Percentiles rank a stretch among this genome's conserved stretches.
Evolutionary conservation across 768 basidiomycete species (phyloP).

Genomic region (Postia placenta): DNA sequence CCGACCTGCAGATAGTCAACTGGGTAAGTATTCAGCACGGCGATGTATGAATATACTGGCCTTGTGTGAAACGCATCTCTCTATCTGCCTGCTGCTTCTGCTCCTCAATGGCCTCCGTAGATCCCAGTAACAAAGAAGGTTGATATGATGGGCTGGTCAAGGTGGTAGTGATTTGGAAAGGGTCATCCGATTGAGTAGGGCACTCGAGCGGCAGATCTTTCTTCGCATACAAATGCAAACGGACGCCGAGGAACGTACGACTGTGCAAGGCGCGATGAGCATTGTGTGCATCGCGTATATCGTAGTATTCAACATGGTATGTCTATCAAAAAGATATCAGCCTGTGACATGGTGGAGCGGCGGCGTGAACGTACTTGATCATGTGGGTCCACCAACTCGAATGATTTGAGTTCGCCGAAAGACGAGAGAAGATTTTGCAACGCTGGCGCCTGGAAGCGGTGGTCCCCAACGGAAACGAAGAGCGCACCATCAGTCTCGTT

Average conservation of each 20-base stretch:
- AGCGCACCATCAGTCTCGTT: constrained; percentile 49
- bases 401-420: constrained; percentile 28
- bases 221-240: constrained; percentile 37
- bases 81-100: neutral
- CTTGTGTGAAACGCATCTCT: constrained; percentile 1
- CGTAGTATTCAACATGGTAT: constrained; percentile 64
- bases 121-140: neutral
- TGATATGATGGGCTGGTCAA: no score
- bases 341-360: no score
- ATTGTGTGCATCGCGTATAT: constrained; percentile 48
- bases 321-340: constrained; percentile 21
- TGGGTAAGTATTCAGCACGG: neutral
- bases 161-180: neutral
- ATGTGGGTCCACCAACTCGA: constrained; percentile 11
- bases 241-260: constrained; percentile 45
- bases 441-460: constrained; percentile 13
- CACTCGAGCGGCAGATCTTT: constrained; percentile 9
- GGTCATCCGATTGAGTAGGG: neutral
- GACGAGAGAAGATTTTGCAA: constrained; percentile 23
- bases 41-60: neutral
- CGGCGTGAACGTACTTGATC: constrained; percentile 16
- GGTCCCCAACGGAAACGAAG: constrained; percentile 35
- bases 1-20: constrained; percentile 14
- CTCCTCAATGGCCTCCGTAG: neutral
- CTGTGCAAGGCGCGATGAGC: constrained; percentile 49